phyloP scores from a whole-genome alignment of 306 rosid species.

The Ammopiptanthus mongolicus region DNA sequence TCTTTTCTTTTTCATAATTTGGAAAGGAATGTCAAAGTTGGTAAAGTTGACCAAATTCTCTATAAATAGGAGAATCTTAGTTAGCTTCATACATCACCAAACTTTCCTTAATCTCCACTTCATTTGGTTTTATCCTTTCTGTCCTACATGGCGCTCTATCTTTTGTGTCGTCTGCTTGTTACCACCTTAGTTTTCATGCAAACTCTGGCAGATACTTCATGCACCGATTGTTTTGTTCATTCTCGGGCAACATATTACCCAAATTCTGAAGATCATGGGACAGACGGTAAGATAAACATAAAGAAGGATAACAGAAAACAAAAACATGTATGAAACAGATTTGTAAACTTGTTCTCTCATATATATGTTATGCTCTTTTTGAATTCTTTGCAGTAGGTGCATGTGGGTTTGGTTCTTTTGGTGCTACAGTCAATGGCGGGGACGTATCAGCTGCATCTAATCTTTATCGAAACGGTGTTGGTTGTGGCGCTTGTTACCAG shows the following conservation, averaged over 20 bases:
- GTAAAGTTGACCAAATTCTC: constrained; percentile 18
- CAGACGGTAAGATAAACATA: constrained; percentile 45
- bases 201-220: constrained; percentile 39
- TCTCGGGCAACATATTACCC: constrained; percentile 77
- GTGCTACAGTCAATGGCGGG: constrained; percentile 72
- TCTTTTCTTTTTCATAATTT: no score
- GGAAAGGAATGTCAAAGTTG: constrained; percentile 31
- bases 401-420: constrained; percentile 76
- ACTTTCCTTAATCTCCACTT: not conserved
- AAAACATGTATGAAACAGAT: not conserved
- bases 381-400: constrained; percentile 43
- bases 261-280: constrained; percentile 61
- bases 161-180: constrained; percentile 20
- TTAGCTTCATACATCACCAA: constrained; percentile 21
- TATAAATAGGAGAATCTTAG: constrained; percentile 38
- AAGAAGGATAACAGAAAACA: not conserved
- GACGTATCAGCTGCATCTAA: constrained; percentile 74
- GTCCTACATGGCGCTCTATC: constrained; percentile 42
- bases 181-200: constrained; percentile 41
- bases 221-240: constrained; percentile 47
- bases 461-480: constrained; percentile 65
- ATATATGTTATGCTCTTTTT: not conserved
- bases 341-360: not conserved
- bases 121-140: not conserved
- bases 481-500: constrained; percentile 90